These are phyloP conservation scores for Acanthamoeba divionensis DNA, from an alignment of 208 protist species.

Conservation along the genomic window DNA sequence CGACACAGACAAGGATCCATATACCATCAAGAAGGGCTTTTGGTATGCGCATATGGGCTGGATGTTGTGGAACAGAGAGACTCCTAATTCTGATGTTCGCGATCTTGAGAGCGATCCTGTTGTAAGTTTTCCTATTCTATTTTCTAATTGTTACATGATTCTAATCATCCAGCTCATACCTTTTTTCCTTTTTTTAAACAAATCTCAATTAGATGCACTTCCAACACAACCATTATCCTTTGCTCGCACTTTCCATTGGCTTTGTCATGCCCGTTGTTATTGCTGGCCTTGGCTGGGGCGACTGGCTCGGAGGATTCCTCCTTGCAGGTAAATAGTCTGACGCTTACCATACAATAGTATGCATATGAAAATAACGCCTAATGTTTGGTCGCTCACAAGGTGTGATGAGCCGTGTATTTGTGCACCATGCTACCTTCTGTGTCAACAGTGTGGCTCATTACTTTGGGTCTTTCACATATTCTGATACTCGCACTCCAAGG, in stretches of 20 bases:
- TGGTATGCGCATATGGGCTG: conserved; percentile 75
- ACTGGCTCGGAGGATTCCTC: conserved; percentile 69
- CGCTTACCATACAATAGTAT: no score
- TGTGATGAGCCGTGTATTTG: conserved; percentile 67
- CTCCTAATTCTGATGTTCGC: conserved; percentile 60
- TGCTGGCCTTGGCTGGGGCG: conserved; percentile 70
- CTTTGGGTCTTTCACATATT: conserved; percentile 75
- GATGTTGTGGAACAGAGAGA: conserved; percentile 69
- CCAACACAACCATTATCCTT: conserved; percentile 77
- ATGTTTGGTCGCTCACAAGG: neutral
- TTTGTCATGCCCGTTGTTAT: conserved; percentile 74
- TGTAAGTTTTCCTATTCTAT: neutral
- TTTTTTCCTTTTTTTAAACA: neutral
- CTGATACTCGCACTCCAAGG: conserved; percentile 54
- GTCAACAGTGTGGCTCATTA: conserved; percentile 84
- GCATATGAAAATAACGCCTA: neutral
- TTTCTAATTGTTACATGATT: neutral
- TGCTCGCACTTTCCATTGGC: conserved; percentile 62
- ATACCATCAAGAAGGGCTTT: conserved; percentile 60
- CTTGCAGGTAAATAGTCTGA: conserved; percentile 62
- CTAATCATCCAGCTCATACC: neutral
- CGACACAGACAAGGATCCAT: conserved; percentile 74
- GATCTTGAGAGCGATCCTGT: conserved; percentile 76
- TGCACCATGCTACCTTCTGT: conserved; percentile 81
- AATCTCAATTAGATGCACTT: conserved; percentile 8